A percentile compares a stretch with the other conserved stretches of the same genome.
These are phyloP conservation scores for Penicillium subrubescens DNA, from an alignment of 495 filamentous ascomycete species.

Conservation along the genomic window DNA sequence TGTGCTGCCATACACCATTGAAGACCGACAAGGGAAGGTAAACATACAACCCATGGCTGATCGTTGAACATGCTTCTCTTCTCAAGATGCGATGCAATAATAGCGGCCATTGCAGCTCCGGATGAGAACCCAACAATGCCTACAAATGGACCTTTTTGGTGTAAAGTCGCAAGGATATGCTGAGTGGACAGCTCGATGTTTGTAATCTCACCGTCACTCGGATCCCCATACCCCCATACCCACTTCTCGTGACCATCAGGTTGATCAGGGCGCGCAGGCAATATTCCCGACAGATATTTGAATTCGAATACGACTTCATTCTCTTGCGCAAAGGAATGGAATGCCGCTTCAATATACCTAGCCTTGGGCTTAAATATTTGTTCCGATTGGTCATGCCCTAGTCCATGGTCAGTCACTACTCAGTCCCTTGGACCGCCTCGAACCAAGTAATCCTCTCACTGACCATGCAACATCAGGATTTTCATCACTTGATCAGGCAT, in stretches of 20 bases:
- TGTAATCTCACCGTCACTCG: not conserved
- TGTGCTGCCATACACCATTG: not conserved
- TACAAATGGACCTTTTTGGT: constrained; percentile 8
- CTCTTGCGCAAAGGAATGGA: not conserved
- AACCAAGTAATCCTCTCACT: not conserved
- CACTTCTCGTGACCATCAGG: not conserved
- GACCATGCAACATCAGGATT: not conserved
- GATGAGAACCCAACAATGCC: constrained; percentile 13
- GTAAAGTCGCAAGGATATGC: constrained; percentile 4
- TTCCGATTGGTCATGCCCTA: not conserved
- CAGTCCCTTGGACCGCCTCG: not conserved
- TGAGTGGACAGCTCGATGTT: not conserved
- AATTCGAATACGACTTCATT: not conserved
- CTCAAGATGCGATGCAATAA: constrained; percentile 7
- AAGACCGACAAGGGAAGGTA: not conserved
- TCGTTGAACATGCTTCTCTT: not conserved
- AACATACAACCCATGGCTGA: not conserved
- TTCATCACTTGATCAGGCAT: not conserved
- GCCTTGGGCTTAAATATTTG: not conserved
- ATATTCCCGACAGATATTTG: not conserved
- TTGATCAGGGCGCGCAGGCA: not conserved
- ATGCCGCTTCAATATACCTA: not conserved
- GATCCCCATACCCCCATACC: not conserved
- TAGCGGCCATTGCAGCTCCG: constrained; percentile 9
- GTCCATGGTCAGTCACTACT: not conserved